A percentile compares a stretch with the other conserved stretches of the same genome.
These are phyloP conservation scores for Salix caprea DNA, from an alignment of 345 rosid species.

Conservation along the genomic window DNA sequence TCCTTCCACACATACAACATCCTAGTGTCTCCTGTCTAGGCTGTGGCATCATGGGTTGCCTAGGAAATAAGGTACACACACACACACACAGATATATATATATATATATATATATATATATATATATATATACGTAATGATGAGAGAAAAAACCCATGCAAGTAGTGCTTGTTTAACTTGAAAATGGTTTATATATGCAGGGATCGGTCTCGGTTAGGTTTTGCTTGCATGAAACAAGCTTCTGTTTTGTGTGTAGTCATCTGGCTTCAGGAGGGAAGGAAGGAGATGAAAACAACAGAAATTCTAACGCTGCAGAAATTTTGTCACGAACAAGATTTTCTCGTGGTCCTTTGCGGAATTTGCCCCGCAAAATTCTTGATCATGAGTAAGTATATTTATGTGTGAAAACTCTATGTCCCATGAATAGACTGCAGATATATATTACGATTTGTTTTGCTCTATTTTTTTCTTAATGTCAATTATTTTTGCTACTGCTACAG, in stretches of 20 bases:
- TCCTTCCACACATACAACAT: slow-evolving; percentile 46
- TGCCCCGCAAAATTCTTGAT: slow-evolving; percentile 37
- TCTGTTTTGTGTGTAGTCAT: slow-evolving; percentile 91
- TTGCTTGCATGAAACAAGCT: slow-evolving; percentile 56
- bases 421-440: too few species aligned
- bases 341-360: slow-evolving; percentile 8
- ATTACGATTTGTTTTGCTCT: too few species aligned
- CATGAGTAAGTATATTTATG: slow-evolving; percentile 65
- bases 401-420: not conserved
- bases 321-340: slow-evolving; percentile 72
- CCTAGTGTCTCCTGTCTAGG: slow-evolving; percentile 88
- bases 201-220: slow-evolving; percentile 89
- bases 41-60: slow-evolving; percentile 93
- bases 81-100: too few species aligned
- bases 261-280: slow-evolving; percentile 89
- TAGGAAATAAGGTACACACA: slow-evolving; percentile 76
- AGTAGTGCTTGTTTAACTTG: not conserved
- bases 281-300: slow-evolving; percentile 78
- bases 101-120: too few species aligned
- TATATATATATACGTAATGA: not conserved
- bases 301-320: slow-evolving; percentile 76
- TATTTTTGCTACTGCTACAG: not conserved
- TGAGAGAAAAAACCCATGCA: not conserved
- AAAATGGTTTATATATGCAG: slow-evolving; percentile 22
- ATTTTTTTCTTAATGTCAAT: too few species aligned